Evolutionary conservation across 148 eudicot species (phyloP).

Genomic region (Vaccinium darrowii): DNA sequence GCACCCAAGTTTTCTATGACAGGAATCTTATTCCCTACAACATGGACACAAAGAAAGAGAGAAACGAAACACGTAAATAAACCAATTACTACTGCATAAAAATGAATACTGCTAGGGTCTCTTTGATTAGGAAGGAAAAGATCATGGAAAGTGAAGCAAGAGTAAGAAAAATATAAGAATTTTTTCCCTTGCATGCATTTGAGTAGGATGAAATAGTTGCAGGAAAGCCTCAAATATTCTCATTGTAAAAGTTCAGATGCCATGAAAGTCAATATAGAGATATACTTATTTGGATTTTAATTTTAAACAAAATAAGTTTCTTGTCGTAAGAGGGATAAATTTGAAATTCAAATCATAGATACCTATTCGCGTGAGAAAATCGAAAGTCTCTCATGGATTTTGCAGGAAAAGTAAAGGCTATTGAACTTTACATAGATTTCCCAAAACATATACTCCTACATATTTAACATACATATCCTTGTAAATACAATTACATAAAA

Average conservation of each 20-base stretch:
- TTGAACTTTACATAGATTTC: too few relatives aligned
- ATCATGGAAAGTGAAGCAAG: background rate
- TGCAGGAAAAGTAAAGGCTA: too few relatives aligned
- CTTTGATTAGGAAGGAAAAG: background rate
- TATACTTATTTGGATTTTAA: background rate
- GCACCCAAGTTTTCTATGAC: slow-evolving; percentile 90
- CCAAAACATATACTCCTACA: too few relatives aligned
- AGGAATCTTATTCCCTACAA: slow-evolving; percentile 82
- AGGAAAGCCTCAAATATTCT: background rate
- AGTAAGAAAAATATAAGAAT: background rate
- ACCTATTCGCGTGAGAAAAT: too few relatives aligned
- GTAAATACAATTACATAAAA: too few relatives aligned
- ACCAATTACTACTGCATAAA: background rate
- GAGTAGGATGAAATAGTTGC: background rate
- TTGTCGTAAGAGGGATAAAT: background rate
- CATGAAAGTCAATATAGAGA: background rate
- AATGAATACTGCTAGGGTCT: background rate
- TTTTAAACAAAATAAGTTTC: too few relatives aligned
- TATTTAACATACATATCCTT: too few relatives aligned
- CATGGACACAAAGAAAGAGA: slow-evolving; percentile 1
- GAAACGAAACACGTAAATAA: background rate
- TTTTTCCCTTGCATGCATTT: background rate
- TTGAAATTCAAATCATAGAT: background rate
- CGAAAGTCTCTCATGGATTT: too few relatives aligned
- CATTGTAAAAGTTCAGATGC: background rate